Conservation (phyloP, 768 basidiomycete species). For the Trametes meyenii region DNA sequence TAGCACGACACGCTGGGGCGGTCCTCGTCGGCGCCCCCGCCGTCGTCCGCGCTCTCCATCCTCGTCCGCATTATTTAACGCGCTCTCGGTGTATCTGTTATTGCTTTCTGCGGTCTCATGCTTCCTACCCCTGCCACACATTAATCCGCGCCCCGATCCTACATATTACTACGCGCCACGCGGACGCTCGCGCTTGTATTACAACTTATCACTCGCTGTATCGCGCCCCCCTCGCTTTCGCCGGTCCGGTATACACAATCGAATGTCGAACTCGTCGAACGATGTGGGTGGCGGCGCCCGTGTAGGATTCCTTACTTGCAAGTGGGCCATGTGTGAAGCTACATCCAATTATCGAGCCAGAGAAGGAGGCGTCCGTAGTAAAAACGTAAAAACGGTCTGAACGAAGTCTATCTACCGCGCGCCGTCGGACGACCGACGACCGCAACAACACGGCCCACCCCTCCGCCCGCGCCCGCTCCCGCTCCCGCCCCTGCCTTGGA, state of each 20-base stretch:
- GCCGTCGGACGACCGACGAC: not conserved
- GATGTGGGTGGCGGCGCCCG: not conserved
- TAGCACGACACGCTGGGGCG: constrained; percentile 37
- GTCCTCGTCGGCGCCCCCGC: not conserved
- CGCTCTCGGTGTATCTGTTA: not conserved
- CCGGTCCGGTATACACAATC: not conserved
- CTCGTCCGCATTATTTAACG: too few relatives aligned
- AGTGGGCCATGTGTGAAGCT: not conserved
- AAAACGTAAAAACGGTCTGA: constrained; percentile 5
- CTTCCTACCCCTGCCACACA: not conserved
- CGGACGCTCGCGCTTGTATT: not conserved
- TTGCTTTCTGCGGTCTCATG: not conserved
- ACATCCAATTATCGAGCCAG: not conserved
- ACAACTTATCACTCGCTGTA: not conserved
- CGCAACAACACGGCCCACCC: not conserved
- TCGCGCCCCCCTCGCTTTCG: not conserved
- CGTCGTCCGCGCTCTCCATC: not conserved
- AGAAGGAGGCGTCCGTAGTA: not conserved
- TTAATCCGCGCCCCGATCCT: not conserved
- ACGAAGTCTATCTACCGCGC: constrained; percentile 3
- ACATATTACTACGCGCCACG: not conserved
- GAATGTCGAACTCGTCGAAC: not conserved
- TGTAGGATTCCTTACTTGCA: not conserved
- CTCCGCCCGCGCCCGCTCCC: not conserved
- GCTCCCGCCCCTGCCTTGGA: not conserved